A percentile compares a stretch with the other conserved stretches of the same genome.
Evolutionary conservation across 352 stramenopile genomes (phyloP).

Genomic region (Phytopythium helicoides): DNA sequence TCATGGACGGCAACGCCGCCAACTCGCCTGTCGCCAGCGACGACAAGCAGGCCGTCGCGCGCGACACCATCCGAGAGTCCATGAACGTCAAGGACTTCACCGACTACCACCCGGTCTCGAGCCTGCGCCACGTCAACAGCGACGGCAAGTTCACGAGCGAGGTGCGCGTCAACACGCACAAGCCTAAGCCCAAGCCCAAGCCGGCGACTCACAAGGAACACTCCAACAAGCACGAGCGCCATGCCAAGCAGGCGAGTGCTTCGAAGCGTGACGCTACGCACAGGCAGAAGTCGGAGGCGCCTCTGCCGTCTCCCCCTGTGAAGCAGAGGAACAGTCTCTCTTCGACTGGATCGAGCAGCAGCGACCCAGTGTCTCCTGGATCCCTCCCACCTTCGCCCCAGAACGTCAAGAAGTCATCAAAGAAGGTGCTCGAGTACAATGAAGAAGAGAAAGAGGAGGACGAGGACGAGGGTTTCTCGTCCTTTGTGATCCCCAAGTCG

Average conservation of each 20-base stretch:
- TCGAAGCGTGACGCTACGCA: slow-evolving; percentile 4
- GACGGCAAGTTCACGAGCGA: slow-evolving; percentile 58
- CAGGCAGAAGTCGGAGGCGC: slow-evolving; percentile 13
- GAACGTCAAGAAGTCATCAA: not conserved
- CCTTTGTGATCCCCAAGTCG: slow-evolving; percentile 22
- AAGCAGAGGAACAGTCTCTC: slow-evolving; percentile 18
- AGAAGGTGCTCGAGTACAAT: slow-evolving; percentile 9
- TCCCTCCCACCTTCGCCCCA: slow-evolving; percentile 19
- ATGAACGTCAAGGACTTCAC: slow-evolving; percentile 82
- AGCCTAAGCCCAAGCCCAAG: slow-evolving; percentile 14
- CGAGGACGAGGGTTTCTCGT: slow-evolving; percentile 22
- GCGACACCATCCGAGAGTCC: slow-evolving; percentile 51
- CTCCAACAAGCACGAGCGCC: slow-evolving; percentile 6
- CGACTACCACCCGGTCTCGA: slow-evolving; percentile 46
- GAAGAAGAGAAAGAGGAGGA: slow-evolving; percentile 23
- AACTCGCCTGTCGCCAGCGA: slow-evolving; percentile 9
- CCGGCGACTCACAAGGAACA: slow-evolving; percentile 12
- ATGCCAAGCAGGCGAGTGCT: slow-evolving; percentile 11
- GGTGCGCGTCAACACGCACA: slow-evolving; percentile 8
- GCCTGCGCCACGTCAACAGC: slow-evolving; percentile 53
- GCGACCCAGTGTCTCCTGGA: slow-evolving; percentile 21
- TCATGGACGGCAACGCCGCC: not conserved
- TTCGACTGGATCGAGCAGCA: slow-evolving; percentile 22
- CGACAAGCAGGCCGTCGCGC: slow-evolving; percentile 12
- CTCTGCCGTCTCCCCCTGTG: slow-evolving; percentile 16